A percentile compares a stretch with the other conserved stretches of the same genome.
Evolutionary conservation across 2,329 filamentous ascomycete genomes (phyloP).

Genomic region (Claviceps africana): DNA sequence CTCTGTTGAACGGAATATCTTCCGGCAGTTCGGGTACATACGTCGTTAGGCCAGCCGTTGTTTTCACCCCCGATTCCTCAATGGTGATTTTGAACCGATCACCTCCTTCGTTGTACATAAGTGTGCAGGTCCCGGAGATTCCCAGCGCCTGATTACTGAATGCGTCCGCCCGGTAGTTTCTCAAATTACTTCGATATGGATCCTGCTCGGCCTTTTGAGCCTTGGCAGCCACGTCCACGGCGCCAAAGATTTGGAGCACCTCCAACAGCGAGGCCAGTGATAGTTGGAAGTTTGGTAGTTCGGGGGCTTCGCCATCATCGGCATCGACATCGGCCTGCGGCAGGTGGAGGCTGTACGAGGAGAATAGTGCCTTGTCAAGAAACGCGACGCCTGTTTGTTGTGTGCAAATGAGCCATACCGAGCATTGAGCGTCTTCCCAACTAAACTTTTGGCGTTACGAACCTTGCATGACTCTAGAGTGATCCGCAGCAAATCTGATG

Average conservation of each 20-base stretch:
- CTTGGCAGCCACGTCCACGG: slow-evolving; percentile 53
- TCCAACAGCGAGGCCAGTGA: slow-evolving; percentile 79
- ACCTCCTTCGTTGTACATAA: slow-evolving; percentile 63
- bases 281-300: slow-evolving; percentile 65
- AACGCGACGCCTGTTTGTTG: slow-evolving; percentile 45
- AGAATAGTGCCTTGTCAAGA: slow-evolving; percentile 79
- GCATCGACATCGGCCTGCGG: slow-evolving; percentile 18
- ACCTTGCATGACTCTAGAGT: slow-evolving; percentile 87
- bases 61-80: slow-evolving; percentile 74
- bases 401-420: not conserved
- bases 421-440: not conserved
- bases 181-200: slow-evolving; percentile 45
- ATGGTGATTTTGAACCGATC: slow-evolving; percentile 73
- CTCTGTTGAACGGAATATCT: slow-evolving; percentile 77
- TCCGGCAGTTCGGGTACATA: slow-evolving; percentile 64
- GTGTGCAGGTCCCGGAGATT: slow-evolving; percentile 71
- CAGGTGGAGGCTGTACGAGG: slow-evolving; percentile 60
- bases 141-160: slow-evolving; percentile 75
- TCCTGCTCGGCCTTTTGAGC: slow-evolving; percentile 45
- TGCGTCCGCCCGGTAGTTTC: slow-evolving; percentile 52
- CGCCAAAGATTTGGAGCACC: slow-evolving; percentile 87
- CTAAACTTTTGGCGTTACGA: slow-evolving; percentile 9
- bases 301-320: slow-evolving; percentile 24
- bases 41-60: slow-evolving; percentile 78
- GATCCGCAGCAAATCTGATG: slow-evolving; percentile 75